Evolutionary conservation across 164 flowering plant genomes (phyloP), one percentile per base, ranked within the genome.

Genomic region (Kalanchoe fedtschenkoi): DNA sequence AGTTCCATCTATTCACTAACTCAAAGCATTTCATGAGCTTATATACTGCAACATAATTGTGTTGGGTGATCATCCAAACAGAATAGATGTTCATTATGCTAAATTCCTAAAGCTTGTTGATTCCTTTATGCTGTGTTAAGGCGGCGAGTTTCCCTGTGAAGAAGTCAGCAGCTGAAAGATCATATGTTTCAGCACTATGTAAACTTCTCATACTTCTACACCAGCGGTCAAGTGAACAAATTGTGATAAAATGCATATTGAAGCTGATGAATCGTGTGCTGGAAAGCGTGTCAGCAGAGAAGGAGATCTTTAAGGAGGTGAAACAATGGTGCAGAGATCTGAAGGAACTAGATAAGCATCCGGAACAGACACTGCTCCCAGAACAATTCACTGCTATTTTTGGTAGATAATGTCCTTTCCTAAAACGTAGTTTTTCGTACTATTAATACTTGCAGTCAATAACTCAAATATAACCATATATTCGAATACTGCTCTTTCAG

Each of bases 121-220:
- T 35, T 16, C 34, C 35, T 61, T 28, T 46, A 15, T 67, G 41
- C 15, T 62, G 62, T 64, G 1, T 76, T 42, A 5, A 91, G 99
- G 84, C 87, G 65, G 73, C 69, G 61, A 72, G 79, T 66, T 87
- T 80, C 65, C 77, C 59, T 22, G 56, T n/a, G 28, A 95, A 83
- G 83, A 91, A 89, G 78, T 79, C 91, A 56, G 66, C 90, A 60
- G 96, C 96, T 24, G 93, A 82, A 71, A 87, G 74, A 75, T 64
- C 97, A 44, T 95, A 86, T 62, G 54, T 87, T 22, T 65, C 78
- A 44, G 90, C 91, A 35, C 62, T 95, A 39, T 87, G 90, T 70
- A 89, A 70, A 77, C 67, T 82, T 58, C 80, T 78, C 43, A 85
- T 76, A 6, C 59, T 76, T 68, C 80, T 95, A 61, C 73, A 77